Conservation (phyloP, 2,329 filamentous ascomycete species). For the Fusarium gaditjirri region DNA sequence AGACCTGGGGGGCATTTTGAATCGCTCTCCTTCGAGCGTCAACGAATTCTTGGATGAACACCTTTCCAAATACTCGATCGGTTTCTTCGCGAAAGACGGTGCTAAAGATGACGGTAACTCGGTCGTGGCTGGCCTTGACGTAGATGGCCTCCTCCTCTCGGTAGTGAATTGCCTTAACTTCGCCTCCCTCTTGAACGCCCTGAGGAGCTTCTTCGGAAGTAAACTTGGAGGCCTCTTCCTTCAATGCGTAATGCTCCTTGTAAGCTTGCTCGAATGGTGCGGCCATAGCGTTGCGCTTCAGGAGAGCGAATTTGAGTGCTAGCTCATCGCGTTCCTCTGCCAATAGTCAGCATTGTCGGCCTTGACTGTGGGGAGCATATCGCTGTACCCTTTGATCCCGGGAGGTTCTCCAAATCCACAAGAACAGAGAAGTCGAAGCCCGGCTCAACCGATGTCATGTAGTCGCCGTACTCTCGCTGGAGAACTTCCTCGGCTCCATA, state of each 20-base stretch:
- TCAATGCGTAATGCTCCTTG: constrained; percentile 86
- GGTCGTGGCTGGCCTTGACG: constrained; percentile 96
- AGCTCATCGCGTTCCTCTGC: constrained; percentile 86
- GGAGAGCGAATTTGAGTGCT: constrained; percentile 84
- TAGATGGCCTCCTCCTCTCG: constrained; percentile 99
- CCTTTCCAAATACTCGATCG: constrained; percentile 95
- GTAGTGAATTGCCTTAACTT: constrained; percentile 97
- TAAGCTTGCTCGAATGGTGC: constrained; percentile 98
- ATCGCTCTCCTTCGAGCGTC: constrained; percentile 94
- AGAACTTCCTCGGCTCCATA: constrained; percentile 94
- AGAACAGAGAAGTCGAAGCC: constrained; percentile 97
- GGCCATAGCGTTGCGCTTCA: constrained; percentile 99
- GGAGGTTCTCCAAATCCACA: constrained; percentile 88
- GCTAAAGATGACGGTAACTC: constrained; percentile 98
- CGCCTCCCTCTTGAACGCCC: constrained; percentile 86
- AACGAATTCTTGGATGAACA: constrained; percentile 98
- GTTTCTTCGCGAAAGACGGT: constrained; percentile 98
- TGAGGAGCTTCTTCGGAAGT: constrained; percentile 94
- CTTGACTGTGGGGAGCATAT: background rate
- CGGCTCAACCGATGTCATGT: constrained; percentile 85
- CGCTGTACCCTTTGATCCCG: constrained; percentile 75
- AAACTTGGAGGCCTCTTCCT: constrained; percentile 90
- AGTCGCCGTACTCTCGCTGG: constrained; percentile 92
- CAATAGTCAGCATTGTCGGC: constrained; percentile 26
- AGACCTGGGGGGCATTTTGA: constrained; percentile 96